phyloP scores from a whole-genome alignment of 352 stramenopile species.

The Pythium periplocum region DNA sequence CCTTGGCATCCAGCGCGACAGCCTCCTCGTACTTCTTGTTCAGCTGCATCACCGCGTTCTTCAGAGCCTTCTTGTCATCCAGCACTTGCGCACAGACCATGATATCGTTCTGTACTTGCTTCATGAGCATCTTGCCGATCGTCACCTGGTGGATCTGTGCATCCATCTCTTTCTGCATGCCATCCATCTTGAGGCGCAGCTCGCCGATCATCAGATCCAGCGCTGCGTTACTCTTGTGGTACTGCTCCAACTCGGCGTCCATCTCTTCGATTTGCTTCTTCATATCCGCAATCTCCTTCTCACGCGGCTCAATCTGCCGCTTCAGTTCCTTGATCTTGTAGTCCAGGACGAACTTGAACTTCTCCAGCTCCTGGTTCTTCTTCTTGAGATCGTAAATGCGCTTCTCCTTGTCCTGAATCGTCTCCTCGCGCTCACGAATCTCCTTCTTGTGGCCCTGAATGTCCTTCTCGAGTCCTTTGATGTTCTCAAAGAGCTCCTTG shows the following conservation, averaged over 20 bases:
- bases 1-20: constrained; percentile 65
- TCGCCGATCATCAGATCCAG: constrained; percentile 94
- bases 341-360: constrained; percentile 97
- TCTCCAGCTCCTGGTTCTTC: constrained; percentile 96
- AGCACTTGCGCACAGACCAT: constrained; percentile 65
- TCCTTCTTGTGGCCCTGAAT: constrained; percentile 92
- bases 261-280: constrained; percentile 95
- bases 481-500: constrained; percentile 90
- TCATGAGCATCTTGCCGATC: constrained; percentile 59
- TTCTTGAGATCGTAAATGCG: constrained; percentile 97
- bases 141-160: constrained; percentile 59
- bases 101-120: constrained; percentile 77
- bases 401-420: constrained; percentile 95
- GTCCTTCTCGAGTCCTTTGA: constrained; percentile 90
- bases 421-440: constrained; percentile 91
- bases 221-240: constrained; percentile 93
- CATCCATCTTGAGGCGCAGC: constrained; percentile 90
- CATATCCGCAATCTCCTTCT: constrained; percentile 93
- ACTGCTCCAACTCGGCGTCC: constrained; percentile 92
- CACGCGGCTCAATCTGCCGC: constrained; percentile 93
- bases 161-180: constrained; percentile 84
- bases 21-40: constrained; percentile 86
- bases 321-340: constrained; percentile 98
- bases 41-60: constrained; percentile 68
- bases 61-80: constrained; percentile 76